Percentiles rank a stretch among this genome's conserved stretches.
These are phyloP conservation scores for Scheffersomyces stipitis DNA, from an alignment of 805 yeast species.

Conservation along the genomic window DNA sequence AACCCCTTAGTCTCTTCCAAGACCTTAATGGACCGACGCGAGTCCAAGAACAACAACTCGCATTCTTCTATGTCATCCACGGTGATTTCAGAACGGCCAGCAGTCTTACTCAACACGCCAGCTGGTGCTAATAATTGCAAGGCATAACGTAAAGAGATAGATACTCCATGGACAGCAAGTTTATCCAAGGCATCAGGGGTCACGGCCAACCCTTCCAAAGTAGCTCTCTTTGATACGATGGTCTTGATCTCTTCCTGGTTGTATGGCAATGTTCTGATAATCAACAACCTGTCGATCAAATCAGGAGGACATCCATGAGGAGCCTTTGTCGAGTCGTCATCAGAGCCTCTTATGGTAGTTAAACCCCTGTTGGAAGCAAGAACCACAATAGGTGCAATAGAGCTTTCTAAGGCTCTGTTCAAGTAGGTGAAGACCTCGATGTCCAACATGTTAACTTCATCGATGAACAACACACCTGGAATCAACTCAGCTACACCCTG, in stretches of 20 bases:
- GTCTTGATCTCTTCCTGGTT: constrained; percentile 74
- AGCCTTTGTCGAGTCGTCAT: constrained; percentile 65
- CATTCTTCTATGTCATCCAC: constrained; percentile 81
- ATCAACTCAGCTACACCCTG: constrained; percentile 97
- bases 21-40: constrained; percentile 73
- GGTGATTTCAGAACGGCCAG: constrained; percentile 67
- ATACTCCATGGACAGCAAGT: constrained; percentile 71
- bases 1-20: constrained; percentile 49
- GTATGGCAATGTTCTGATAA: constrained; percentile 91
- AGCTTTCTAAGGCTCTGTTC: constrained; percentile 88
- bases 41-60: constrained; percentile 79
- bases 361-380: constrained; percentile 95
- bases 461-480: constrained; percentile 97
- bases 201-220: constrained; percentile 70
- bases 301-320: constrained; percentile 99
- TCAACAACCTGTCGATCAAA: constrained; percentile 84
- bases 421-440: constrained; percentile 94
- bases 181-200: constrained; percentile 67
- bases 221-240: constrained; percentile 80
- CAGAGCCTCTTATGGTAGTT: constrained; percentile 88
- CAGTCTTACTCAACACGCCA: constrained; percentile 73
- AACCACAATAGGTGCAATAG: constrained; percentile 92
- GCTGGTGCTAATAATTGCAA: constrained; percentile 90
- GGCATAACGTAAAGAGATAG: constrained; percentile 86
- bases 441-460: constrained; percentile 98